Base-by-base conservation (phyloP, 371 early-diverging fungal genomes). In the Mucor indicus region DNA sequence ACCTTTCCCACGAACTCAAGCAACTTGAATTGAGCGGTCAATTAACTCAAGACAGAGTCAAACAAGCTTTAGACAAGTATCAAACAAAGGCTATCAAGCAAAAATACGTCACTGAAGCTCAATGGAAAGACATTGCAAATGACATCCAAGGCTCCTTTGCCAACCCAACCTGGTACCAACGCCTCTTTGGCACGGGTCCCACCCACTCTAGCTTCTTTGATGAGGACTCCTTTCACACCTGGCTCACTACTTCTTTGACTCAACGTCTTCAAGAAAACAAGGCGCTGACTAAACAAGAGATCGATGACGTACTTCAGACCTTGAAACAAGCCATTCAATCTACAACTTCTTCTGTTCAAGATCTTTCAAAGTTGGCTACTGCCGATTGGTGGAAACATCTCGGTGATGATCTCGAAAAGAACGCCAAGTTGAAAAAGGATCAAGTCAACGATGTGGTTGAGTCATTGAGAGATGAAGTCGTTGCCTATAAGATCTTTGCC, bases 401-500 rank as follows among this genome's bases (percentile, higher is more conserved):
- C 11, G 32, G 56, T 16, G 44, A 58, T 20, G 55, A 63, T 16
- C 36, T 75, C 11, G 55, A 64, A 17, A 58, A 57, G 38, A 40
- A 67, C 8, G 62, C 50, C 45, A 64, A 67, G 36, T 13, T 75
- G 7, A 66, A 57, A 16, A 42, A 60, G 16, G 49, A 57, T 3
- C 75, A 75, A 44, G 56, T 48, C 15, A n/a, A 59, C 6, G 29
- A 38, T 1, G 52, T 66, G 4, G 43, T 61, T 35, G 57, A 55
- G 1, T 53, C 62, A 0, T 32, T 75, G 7, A 44, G 50, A 12
- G 48, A 48, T 19, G 69, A 75, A 19, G 54, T 71, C 21, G 62
- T 55, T 45, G 67, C 68, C 13, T 75, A 71, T 57, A 75, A 71
- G 65, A 56, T 71, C 31, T 75, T 71, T 55, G 75, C 67, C 13